Percentiles rank a stretch among this genome's conserved stretches.
These are phyloP conservation scores for Hevea brasiliensis DNA, from an alignment of 345 rosid species.

Conservation along the genomic window DNA sequence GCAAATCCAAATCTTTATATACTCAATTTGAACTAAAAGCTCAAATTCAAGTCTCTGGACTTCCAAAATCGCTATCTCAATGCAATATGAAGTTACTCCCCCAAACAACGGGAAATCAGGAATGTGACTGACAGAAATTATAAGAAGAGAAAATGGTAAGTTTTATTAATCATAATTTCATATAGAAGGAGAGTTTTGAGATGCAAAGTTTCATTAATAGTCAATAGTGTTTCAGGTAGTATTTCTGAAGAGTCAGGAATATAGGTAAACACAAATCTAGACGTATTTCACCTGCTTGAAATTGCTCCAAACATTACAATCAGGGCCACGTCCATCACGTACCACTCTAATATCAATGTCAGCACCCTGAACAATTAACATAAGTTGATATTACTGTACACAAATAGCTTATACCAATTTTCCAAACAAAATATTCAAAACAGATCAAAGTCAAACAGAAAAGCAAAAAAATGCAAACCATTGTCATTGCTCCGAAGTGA, in stretches of 20 bases:
- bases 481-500: constrained; percentile 85
- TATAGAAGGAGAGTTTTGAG: not conserved
- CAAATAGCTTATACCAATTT: constrained; percentile 10
- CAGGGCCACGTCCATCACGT: constrained; percentile 97
- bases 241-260: not conserved
- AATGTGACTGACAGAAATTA: not conserved
- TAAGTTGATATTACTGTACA: constrained; percentile 17
- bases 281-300: constrained; percentile 76
- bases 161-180: not conserved
- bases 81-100: not conserved
- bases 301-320: constrained; percentile 96
- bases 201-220: not conserved
- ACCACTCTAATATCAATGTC: constrained; percentile 94
- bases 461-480: constrained; percentile 47
- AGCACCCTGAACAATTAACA: constrained; percentile 66
- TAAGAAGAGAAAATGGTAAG: not conserved
- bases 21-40: not conserved
- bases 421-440: not conserved
- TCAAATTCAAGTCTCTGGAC: not conserved
- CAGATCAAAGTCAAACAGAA: not conserved
- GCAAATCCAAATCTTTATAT: not conserved
- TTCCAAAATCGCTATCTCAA: not conserved
- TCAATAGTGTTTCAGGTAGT: not conserved
- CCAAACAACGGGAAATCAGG: not conserved
- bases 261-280: not conserved